phyloP scores from a whole-genome alignment of 2,329 filamentous ascomycete genomes.

The Penicillium corylophilum region DNA sequence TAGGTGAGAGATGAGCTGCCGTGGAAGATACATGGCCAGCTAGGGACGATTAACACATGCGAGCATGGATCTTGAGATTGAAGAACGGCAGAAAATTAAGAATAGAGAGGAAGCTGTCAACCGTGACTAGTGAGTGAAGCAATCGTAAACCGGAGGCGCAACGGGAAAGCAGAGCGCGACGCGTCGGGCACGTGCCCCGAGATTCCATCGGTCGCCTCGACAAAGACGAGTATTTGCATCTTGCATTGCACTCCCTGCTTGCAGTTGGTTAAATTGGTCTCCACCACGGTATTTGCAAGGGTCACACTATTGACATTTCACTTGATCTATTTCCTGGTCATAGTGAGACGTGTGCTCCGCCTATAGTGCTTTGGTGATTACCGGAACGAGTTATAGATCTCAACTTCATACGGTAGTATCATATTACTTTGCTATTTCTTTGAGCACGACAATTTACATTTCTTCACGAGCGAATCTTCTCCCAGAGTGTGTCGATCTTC shows the following conservation, averaged over 20 bases:
- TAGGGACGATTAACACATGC: conserved; percentile 18
- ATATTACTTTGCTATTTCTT: background rate
- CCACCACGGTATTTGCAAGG: background rate
- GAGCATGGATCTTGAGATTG: conserved; percentile 17
- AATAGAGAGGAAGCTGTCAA: conserved; percentile 9
- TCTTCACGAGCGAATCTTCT: background rate
- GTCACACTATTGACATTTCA: background rate
- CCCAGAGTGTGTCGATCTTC: conserved; percentile 10
- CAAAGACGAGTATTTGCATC: conserved; percentile 15
- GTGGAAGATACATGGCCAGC: conserved; percentile 84
- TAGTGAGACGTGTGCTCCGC: background rate
- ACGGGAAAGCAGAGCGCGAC: conserved; percentile 24
- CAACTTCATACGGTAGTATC: background rate
- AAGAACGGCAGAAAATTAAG: conserved; percentile 10
- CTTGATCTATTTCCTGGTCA: background rate
- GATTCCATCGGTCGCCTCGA: conserved; percentile 27
- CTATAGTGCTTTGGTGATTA: background rate
- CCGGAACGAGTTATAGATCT: background rate
- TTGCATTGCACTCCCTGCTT: conserved; percentile 6
- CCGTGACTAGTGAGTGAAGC: background rate
- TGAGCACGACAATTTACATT: background rate
- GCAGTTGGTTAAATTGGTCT: background rate
- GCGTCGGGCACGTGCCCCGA: conserved; percentile 27
- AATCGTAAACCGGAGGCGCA: conserved; percentile 1
- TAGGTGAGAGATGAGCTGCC: conserved; percentile 81